Base-by-base conservation (phyloP, 768 basidiomycete species). In the Amanita thiersii region DNA sequence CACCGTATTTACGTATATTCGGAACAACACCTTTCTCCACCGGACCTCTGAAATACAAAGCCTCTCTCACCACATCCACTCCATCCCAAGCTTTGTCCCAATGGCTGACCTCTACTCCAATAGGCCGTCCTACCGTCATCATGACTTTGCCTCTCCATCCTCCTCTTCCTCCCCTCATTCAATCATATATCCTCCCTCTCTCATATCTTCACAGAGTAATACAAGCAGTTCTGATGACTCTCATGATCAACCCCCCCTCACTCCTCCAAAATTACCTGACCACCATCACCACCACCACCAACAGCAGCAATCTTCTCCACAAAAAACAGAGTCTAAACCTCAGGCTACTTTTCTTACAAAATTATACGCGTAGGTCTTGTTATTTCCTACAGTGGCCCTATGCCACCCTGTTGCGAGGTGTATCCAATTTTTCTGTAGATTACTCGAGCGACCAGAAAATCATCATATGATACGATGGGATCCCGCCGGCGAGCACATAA, bases 391-490 rank as follows among this genome's bases (percentile, higher is more conserved):
- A 39, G 25, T 21, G n/a, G 29, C 25, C 28, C 37, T 37, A 14
- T 15, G 19, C 32, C 52, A 38, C 52, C 50, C 40, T n/a, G n/a
- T n/a, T n/a, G n/a, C n/a, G n/a, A n/a, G n/a, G n/a, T n/a, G n/a
- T n/a, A n/a, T n/a, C n/a, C 50, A 50, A 47, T 47, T 45, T 48
- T 40, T 42, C 24, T 48, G 40, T 54, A 91, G 88, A 39, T 80
- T 91, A 37, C 79, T 91, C 57, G 89, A 91, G 60, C 81, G 88
- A 36, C 78, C 85, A 44, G 90, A 93, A 64, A 92, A 93, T 63
- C 86, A 92, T 52, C 86, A 91, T 60, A 93, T 94, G 86, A 93
- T 96, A 59, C 84, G 91, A 39, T 96, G 91, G 91, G 90, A 92
- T 57, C 82, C 85, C 11, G 80, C 82, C 15, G 92, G 91, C 47